These are phyloP conservation scores for Dysphania ambrosioides DNA, from an alignment of 148 eudicot genomes.

Conservation along the genomic window DNA sequence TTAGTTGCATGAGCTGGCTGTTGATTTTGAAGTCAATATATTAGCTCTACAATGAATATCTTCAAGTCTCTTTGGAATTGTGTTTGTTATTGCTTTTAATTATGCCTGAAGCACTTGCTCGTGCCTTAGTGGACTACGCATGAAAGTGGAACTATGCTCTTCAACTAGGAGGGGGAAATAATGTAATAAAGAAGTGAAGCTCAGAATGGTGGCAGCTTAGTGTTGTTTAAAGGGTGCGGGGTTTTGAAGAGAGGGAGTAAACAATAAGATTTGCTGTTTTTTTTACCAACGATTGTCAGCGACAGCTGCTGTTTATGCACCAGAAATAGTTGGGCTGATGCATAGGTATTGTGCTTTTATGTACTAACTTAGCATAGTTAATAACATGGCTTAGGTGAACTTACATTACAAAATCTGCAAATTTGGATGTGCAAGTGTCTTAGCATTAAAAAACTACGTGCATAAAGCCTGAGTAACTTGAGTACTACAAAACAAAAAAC, in stretches of 20 bases:
- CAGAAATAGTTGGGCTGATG: not conserved
- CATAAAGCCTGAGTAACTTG: not conserved
- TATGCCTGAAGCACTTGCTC: constrained; percentile 8
- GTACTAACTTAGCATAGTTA: not conserved
- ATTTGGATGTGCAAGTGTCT: not conserved
- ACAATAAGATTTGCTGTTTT: not conserved
- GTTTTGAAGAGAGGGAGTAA: no score
- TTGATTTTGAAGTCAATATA: not conserved
- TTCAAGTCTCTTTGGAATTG: not conserved
- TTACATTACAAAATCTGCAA: not conserved
- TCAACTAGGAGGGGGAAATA: not conserved
- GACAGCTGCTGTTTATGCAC: not conserved
- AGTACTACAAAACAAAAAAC: no score
- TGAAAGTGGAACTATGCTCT: not conserved
- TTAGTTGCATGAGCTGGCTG: not conserved
- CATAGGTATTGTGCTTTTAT: not conserved
- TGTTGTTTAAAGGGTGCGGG: no score
- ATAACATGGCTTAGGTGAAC: not conserved
- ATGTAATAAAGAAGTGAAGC: not conserved
- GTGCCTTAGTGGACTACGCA: not conserved
- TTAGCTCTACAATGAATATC: not conserved
- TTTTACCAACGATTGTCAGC: not conserved
- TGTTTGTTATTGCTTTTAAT: not conserved
- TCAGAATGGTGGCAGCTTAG: not conserved
- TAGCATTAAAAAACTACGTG: not conserved